Evolutionary conservation across 1,284 basidiomycete species (phyloP).

Genomic region (Sporisorium scitamineum): DNA sequence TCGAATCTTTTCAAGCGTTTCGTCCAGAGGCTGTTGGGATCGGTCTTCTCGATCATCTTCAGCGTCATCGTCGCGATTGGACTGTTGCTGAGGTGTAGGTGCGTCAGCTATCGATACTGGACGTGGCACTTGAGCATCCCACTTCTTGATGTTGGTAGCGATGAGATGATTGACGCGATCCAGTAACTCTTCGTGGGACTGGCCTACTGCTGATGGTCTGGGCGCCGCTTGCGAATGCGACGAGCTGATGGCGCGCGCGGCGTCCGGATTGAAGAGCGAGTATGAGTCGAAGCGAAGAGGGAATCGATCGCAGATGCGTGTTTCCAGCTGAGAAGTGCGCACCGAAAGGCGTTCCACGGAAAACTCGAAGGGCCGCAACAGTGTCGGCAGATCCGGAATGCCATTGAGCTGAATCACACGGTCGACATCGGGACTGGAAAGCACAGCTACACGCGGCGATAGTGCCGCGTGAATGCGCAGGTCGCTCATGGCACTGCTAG

Average conservation of each 20-base stretch:
- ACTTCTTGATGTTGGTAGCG: conserved; percentile 50
- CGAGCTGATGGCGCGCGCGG: conserved; percentile 18
- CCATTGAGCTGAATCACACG: conserved; percentile 47
- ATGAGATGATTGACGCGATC: conserved; percentile 54
- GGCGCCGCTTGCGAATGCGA: conserved; percentile 9
- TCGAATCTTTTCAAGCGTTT: conserved; percentile 22
- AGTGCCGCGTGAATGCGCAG: conserved; percentile 58
- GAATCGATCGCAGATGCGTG: conserved; percentile 52
- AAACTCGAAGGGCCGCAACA: conserved; percentile 63
- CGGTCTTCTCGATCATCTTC: conserved; percentile 1
- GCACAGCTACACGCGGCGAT: conserved; percentile 62
- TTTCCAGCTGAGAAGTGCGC: conserved; percentile 64
- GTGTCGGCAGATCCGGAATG: conserved; percentile 50
- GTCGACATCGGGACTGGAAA: conserved; percentile 60
- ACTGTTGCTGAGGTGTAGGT: background rate
- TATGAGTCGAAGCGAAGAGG: conserved; percentile 62
- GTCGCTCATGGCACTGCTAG: conserved; percentile 31
- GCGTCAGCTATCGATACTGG: background rate
- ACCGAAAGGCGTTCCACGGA: conserved; percentile 53
- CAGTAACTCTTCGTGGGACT: conserved; percentile 37
- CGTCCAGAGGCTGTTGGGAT: conserved; percentile 8
- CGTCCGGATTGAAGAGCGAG: conserved; percentile 43
- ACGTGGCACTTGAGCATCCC: conserved; percentile 32
- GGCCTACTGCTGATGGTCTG: conserved; percentile 18
- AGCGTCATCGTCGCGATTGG: background rate